Percentiles rank a stretch among this genome's conserved stretches.
These are phyloP conservation scores for Nakazawaea ishiwadae DNA, from an alignment of 805 yeast species.

Conservation along the genomic window DNA sequence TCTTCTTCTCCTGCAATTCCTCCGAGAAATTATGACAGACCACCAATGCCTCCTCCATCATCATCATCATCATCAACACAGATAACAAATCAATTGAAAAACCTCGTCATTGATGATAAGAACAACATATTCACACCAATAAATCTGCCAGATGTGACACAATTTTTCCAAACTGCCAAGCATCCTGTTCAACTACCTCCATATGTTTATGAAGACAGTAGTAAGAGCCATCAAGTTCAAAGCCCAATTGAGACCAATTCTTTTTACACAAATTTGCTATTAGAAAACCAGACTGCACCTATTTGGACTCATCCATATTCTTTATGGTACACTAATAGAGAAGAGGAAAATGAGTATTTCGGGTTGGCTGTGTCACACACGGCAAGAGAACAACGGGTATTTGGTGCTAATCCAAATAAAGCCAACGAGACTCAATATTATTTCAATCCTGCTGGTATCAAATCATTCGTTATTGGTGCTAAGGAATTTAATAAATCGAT, in stretches of 20 bases:
- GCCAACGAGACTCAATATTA: slow-evolving; percentile 39
- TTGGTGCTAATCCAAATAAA: slow-evolving; percentile 54
- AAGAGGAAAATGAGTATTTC: slow-evolving; percentile 29
- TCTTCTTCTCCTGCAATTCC: not conserved
- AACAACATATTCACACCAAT: slow-evolving; percentile 4
- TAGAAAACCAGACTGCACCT: slow-evolving; percentile 63
- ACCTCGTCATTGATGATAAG: not conserved
- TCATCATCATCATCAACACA: not conserved
- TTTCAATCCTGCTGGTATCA: slow-evolving; percentile 64
- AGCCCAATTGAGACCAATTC: slow-evolving; percentile 68
- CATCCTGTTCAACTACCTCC: slow-evolving; percentile 9
- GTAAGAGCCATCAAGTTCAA: too few relatives aligned
- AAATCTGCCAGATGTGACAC: slow-evolving; percentile 16
- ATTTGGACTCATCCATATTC: slow-evolving; percentile 83
- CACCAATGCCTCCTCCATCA: slow-evolving; percentile 9
- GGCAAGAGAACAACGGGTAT: slow-evolving; percentile 53
- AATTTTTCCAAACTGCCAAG: slow-evolving; percentile 4
- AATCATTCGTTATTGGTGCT: slow-evolving; percentile 51
- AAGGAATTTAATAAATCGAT: slow-evolving; percentile 30
- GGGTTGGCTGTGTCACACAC: slow-evolving; percentile 73
- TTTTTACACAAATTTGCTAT: slow-evolving; percentile 68
- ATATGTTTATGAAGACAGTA: not conserved
- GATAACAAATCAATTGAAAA: not conserved
- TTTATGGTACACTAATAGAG: slow-evolving; percentile 54
- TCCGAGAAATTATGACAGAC: slow-evolving; percentile 2